Percentiles rank a stretch among this genome's conserved stretches.
Conservation (phyloP, 108 stramenopile genomes). For the Conticribra guillardii region DNA sequence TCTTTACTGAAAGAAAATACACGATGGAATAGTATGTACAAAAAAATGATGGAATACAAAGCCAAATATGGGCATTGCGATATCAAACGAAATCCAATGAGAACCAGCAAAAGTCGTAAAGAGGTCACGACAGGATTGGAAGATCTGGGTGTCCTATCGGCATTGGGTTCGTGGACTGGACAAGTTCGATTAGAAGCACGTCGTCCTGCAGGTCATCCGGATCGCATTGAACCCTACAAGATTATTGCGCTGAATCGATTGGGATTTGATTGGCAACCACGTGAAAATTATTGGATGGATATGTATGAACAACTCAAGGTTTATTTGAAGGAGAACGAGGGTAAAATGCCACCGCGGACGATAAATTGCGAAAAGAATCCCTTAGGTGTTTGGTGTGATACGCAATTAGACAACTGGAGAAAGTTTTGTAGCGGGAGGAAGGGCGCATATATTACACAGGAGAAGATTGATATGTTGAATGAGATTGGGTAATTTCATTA, state of each 20-base stretch:
- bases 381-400: slow-evolving; percentile 42
- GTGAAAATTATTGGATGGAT: slow-evolving; percentile 44
- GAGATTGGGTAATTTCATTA: slow-evolving; percentile 27
- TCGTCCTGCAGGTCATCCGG: slow-evolving; percentile 21
- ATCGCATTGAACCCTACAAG: slow-evolving; percentile 42
- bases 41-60: slow-evolving; percentile 47
- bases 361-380: slow-evolving; percentile 24
- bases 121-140: slow-evolving; percentile 3
- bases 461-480: slow-evolving; percentile 50
- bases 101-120: slow-evolving; percentile 3
- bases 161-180: slow-evolving; percentile 34
- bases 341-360: slow-evolving; percentile 33
- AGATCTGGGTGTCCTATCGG: slow-evolving; percentile 3
- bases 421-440: slow-evolving; percentile 27
- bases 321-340: slow-evolving; percentile 27
- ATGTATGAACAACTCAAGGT: slow-evolving; percentile 39
- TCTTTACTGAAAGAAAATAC: slow-evolving; percentile 24
- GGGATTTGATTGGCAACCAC: slow-evolving; percentile 49
- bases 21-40: slow-evolving; percentile 59
- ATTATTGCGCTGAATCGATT: slow-evolving; percentile 33
- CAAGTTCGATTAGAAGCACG: slow-evolving; percentile 32
- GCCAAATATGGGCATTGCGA: slow-evolving; percentile 55
- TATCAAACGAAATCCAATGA: slow-evolving; percentile 32
- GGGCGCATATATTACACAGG: slow-evolving; percentile 37
- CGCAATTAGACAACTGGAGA: slow-evolving; percentile 37